Percentiles rank a stretch among this genome's conserved stretches.
phyloP scores from a whole-genome alignment of 2,329 filamentous ascomycete species.

The Alternaria gaisen region DNA sequence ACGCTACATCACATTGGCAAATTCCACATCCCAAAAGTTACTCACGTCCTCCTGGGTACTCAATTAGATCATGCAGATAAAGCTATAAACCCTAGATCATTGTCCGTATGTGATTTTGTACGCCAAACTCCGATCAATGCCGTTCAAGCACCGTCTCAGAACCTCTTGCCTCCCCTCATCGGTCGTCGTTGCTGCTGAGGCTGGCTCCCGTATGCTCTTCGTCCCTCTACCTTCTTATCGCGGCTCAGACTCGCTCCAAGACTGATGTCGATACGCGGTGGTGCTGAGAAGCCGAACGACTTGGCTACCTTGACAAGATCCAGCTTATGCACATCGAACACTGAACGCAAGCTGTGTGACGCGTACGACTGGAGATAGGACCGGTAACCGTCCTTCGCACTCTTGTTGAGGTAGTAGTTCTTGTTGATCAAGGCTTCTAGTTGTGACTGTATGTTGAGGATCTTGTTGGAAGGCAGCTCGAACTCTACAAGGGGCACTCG shows the following conservation, averaged over 20 bases:
- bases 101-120: slow-evolving; percentile 16
- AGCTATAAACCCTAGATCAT: slow-evolving; percentile 2
- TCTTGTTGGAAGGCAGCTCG: slow-evolving; percentile 91
- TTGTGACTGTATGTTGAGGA: slow-evolving; percentile 60
- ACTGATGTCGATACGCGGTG: slow-evolving; percentile 80
- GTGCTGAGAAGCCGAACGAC: slow-evolving; percentile 80
- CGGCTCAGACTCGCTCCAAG: slow-evolving; percentile 79
- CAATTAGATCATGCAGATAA: slow-evolving; percentile 5
- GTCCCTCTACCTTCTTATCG: slow-evolving; percentile 71
- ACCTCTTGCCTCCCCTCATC: slow-evolving; percentile 57
- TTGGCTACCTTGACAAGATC: slow-evolving; percentile 86
- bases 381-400: slow-evolving; percentile 77
- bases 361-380: slow-evolving; percentile 96
- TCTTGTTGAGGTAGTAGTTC: slow-evolving; percentile 97
- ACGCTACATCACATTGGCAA: neutral
- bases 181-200: slow-evolving; percentile 66
- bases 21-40: neutral
- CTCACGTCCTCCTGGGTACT: neutral
- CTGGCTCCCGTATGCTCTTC: slow-evolving; percentile 81
- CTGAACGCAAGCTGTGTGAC: slow-evolving; percentile 80
- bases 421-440: slow-evolving; percentile 49
- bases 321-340: slow-evolving; percentile 84
- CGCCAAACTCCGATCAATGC: slow-evolving; percentile 25
- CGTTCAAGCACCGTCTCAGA: slow-evolving; percentile 16
- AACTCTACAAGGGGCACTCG: slow-evolving; percentile 95